Percentiles rank a stretch among this genome's conserved stretches.
phyloP scores from a whole-genome alignment of 1,139 yeast genomes.

The Geotrichum bryndzae region DNA sequence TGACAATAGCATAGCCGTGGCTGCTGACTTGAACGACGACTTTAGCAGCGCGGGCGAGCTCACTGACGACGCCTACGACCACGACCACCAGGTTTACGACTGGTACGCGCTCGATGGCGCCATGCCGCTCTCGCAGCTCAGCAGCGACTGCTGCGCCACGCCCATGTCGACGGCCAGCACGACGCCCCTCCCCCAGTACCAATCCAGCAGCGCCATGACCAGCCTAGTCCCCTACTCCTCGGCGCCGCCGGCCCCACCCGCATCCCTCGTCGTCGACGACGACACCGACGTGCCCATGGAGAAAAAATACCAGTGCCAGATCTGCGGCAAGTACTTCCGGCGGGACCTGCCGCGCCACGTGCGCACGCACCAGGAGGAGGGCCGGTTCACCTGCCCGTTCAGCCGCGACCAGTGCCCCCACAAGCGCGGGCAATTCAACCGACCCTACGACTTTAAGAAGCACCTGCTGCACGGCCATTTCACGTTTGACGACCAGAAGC shows the following conservation, averaged over 20 bases:
- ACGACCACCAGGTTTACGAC: background rate
- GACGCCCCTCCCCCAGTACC: background rate
- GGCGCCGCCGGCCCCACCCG: background rate
- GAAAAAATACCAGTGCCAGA: constrained; percentile 40
- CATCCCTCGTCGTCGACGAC: background rate
- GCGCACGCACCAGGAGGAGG: constrained; percentile 57
- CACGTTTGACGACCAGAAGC: constrained; percentile 42
- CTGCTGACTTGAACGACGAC: background rate
- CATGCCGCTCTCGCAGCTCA: background rate
- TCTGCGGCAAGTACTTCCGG: constrained; percentile 54
- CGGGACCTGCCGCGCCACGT: constrained; percentile 62
- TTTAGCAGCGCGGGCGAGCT: background rate
- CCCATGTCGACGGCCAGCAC: no score
- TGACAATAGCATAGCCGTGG: background rate
- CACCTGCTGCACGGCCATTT: constrained; percentile 61
- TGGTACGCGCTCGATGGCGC: background rate
- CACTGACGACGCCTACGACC: background rate
- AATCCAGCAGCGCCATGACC: background rate
- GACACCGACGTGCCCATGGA: constrained; percentile 12
- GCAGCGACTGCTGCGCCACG: background rate
- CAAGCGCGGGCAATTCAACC: constrained; percentile 57
- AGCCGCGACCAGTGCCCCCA: constrained; percentile 54
- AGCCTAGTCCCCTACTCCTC: background rate
- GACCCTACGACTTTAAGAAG: constrained; percentile 66
- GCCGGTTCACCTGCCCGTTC: constrained; percentile 55